Conservation (phyloP, 768 basidiomycete genomes). For the Cyathus striatus region DNA sequence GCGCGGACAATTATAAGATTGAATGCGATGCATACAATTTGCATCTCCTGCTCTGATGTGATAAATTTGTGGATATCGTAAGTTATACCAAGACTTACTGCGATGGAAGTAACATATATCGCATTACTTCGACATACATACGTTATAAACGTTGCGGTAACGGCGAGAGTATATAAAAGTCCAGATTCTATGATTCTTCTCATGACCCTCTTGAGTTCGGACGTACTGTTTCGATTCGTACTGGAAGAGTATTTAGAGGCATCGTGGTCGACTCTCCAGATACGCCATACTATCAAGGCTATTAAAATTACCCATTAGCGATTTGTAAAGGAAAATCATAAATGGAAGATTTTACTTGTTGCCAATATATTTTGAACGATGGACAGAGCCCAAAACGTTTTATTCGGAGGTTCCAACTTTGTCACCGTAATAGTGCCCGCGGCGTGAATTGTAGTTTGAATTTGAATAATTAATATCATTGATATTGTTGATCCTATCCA, state of each 20-base stretch:
- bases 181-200: slow-evolving; percentile 24
- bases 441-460: slow-evolving; percentile 5
- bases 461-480: slow-evolving; percentile 3
- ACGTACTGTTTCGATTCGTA: not conserved
- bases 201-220: slow-evolving; percentile 10
- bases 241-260: slow-evolving; percentile 1
- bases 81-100: slow-evolving; percentile 9
- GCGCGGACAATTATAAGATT: slow-evolving; percentile 22
- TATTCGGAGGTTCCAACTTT: slow-evolving; percentile 5
- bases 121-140: slow-evolving; percentile 15
- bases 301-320: not conserved
- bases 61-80: not conserved
- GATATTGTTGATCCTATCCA: slow-evolving; percentile 11
- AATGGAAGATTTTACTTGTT: slow-evolving; percentile 6
- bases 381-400: slow-evolving; percentile 10
- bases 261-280: slow-evolving; percentile 5
- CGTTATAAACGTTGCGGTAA: slow-evolving; percentile 12
- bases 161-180: slow-evolving; percentile 15
- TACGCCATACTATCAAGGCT: slow-evolving; percentile 8
- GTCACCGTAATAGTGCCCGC: slow-evolving; percentile 1
- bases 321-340: not conserved
- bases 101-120: slow-evolving; percentile 14
- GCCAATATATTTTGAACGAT: slow-evolving; percentile 9
- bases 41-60: slow-evolving; percentile 9
- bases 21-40: slow-evolving; percentile 20